Evolutionary conservation across 2,329 filamentous ascomycete genomes (phyloP).

Genomic region (Talaromyces sp.): DNA sequence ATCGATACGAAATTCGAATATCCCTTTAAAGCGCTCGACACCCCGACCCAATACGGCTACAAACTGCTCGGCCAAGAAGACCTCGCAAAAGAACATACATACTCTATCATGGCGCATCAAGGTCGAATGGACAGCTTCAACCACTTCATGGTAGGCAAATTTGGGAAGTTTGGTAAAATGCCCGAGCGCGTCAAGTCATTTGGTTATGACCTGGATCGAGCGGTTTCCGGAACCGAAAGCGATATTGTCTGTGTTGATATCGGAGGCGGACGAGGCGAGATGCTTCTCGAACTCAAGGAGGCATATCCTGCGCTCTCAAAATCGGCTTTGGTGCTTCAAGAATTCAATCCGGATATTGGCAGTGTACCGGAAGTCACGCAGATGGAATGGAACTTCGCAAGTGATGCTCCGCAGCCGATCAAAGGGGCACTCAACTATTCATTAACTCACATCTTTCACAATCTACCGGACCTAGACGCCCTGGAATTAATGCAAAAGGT

Average conservation of each 20-base stretch:
- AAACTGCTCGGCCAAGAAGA: slow-evolving; percentile 29
- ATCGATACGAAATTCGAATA: slow-evolving; percentile 34
- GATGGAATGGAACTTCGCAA: slow-evolving; percentile 37
- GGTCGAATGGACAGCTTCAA: slow-evolving; percentile 41
- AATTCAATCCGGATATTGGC: slow-evolving; percentile 33
- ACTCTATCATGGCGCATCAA: slow-evolving; percentile 35
- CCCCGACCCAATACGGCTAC: slow-evolving; percentile 36
- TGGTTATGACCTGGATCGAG: slow-evolving; percentile 33
- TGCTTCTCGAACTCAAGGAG: slow-evolving; percentile 37
- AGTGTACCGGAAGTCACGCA: slow-evolving; percentile 28
- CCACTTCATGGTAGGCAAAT: slow-evolving; percentile 40
- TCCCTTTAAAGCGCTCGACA: slow-evolving; percentile 33
- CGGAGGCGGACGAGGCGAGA: slow-evolving; percentile 36
- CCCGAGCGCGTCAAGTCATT: slow-evolving; percentile 30
- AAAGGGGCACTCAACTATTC: slow-evolving; percentile 33
- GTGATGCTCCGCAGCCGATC: slow-evolving; percentile 32
- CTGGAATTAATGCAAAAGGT: slow-evolving; percentile 36
- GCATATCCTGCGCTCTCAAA: slow-evolving; percentile 29
- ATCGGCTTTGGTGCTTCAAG: slow-evolving; percentile 34
- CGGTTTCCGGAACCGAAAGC: slow-evolving; percentile 21
- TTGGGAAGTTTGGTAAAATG: slow-evolving; percentile 32
- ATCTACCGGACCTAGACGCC: slow-evolving; percentile 36
- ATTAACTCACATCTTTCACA: slow-evolving; percentile 38
- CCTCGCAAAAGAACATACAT: slow-evolving; percentile 33
- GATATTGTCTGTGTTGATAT: slow-evolving; percentile 35